Conservation (phyloP, 1,139 yeast species). For the Geotrichum carabidarum region DNA sequence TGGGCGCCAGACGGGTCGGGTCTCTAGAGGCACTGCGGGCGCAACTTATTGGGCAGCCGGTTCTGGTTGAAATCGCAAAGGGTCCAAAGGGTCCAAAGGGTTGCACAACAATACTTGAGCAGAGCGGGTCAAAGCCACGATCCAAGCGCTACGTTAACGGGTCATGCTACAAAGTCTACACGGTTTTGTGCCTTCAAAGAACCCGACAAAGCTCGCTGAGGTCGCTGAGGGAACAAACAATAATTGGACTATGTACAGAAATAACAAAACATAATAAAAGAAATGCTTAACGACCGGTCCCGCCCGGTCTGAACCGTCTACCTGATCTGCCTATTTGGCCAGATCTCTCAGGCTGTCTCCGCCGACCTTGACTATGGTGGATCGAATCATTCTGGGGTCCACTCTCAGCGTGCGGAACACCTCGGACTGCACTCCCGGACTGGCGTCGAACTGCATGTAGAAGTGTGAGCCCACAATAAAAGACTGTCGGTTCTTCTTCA, state of each 20-base stretch:
- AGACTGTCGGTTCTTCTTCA: constrained; percentile 79
- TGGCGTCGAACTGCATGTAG: constrained; percentile 77
- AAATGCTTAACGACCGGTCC: background rate
- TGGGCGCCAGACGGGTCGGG: too few relatives aligned
- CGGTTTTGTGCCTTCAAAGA: too few relatives aligned
- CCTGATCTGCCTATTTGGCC: constrained; percentile 16
- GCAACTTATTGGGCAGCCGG: too few relatives aligned
- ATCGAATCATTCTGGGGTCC: constrained; percentile 87
- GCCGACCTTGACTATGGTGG: constrained; percentile 66
- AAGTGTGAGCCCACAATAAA: constrained; percentile 90
- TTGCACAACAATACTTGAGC: too few relatives aligned
- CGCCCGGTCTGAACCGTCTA: background rate
- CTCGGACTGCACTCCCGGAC: constrained; percentile 81
- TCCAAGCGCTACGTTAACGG: too few relatives aligned
- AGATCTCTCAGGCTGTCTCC: constrained; percentile 39
- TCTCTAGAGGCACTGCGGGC: too few relatives aligned
- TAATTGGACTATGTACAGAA: constrained; percentile 10
- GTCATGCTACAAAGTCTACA: too few relatives aligned
- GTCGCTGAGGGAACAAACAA: background rate
- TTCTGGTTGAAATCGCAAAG: too few relatives aligned
- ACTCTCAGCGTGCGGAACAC: constrained; percentile 70
- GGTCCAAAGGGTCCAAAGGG: too few relatives aligned
- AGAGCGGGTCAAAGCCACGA: too few relatives aligned
- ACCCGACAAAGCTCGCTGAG: too few relatives aligned
- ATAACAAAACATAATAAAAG: background rate